These are phyloP conservation scores for Chaetomium cochliodes DNA, from an alignment of 495 filamentous ascomycete genomes.

Conservation along the genomic window DNA sequence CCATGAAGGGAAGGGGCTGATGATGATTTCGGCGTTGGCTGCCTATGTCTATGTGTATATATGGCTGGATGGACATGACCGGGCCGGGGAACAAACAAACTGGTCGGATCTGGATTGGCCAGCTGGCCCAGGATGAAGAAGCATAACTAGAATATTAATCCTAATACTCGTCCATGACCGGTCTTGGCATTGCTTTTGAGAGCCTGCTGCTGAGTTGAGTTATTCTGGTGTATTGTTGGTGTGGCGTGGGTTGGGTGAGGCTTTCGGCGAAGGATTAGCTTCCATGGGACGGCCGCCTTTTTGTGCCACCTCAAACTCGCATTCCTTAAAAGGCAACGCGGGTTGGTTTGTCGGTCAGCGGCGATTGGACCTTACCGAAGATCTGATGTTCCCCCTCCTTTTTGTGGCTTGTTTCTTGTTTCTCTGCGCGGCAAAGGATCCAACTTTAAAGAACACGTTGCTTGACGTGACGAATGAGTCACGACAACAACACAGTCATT, in stretches of 20 bases:
- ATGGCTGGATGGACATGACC: slow-evolving; percentile 2
- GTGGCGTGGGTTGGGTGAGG: background rate
- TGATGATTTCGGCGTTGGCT: slow-evolving; percentile 7
- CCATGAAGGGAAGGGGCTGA: background rate
- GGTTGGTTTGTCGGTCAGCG: background rate
- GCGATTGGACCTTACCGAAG: background rate
- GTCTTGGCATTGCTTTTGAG: background rate
- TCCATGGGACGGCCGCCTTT: background rate
- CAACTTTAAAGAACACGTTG: slow-evolving; percentile 15
- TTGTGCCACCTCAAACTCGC: background rate
- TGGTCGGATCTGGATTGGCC: background rate
- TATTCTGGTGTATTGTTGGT: background rate
- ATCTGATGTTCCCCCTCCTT: slow-evolving; percentile 6
- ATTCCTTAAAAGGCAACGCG: slow-evolving; percentile 9
- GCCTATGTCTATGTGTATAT: background rate
- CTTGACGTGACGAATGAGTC: slow-evolving; percentile 3
- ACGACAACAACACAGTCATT: background rate
- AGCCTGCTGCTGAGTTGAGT: background rate
- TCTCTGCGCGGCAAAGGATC: background rate
- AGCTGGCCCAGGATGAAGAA: background rate
- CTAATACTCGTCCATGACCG: slow-evolving; percentile 7
- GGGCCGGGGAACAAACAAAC: background rate
- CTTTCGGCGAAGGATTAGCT: background rate
- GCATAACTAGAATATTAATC: slow-evolving; percentile 10
- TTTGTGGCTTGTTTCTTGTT: background rate